These are phyloP conservation scores for Alternaria sp. DNA, from an alignment of 2,329 filamentous ascomycete genomes.

Conservation along the genomic window DNA sequence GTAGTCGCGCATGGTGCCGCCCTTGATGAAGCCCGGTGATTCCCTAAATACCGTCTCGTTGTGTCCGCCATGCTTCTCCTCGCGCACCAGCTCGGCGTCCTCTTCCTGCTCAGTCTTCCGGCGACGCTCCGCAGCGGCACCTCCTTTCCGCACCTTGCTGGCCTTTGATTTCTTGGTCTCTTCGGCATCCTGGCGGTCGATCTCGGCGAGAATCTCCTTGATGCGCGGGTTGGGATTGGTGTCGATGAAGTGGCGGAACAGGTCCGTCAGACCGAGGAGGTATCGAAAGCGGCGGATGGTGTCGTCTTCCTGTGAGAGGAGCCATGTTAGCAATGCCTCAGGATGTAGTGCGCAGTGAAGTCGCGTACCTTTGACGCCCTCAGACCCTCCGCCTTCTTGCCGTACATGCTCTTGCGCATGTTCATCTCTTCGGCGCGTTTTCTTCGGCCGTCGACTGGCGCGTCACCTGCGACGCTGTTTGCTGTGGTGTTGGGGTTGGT, in stretches of 20 bases:
- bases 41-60: slow-evolving; percentile 87
- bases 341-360: neutral
- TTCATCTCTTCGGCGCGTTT: slow-evolving; percentile 86
- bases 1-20: slow-evolving; percentile 91
- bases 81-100: slow-evolving; percentile 84
- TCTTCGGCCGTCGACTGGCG: slow-evolving; percentile 76
- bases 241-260: slow-evolving; percentile 99
- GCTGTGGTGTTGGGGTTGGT: slow-evolving; percentile 72
- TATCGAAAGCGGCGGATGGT: slow-evolving; percentile 94
- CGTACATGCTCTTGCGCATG: slow-evolving; percentile 88
- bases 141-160: slow-evolving; percentile 78
- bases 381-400: slow-evolving; percentile 90
- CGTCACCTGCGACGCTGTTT: slow-evolving; percentile 85
- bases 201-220: slow-evolving; percentile 90
- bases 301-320: slow-evolving; percentile 76
- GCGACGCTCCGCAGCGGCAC: slow-evolving; percentile 77
- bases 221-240: slow-evolving; percentile 95
- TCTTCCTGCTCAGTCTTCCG: slow-evolving; percentile 96
- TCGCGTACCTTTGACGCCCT: slow-evolving; percentile 84
- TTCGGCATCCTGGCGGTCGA: slow-evolving; percentile 88
- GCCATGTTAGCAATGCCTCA: slow-evolving; percentile 13
- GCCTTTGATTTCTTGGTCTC: slow-evolving; percentile 74
- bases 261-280: slow-evolving; percentile 89
- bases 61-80: slow-evolving; percentile 86
- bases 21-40: slow-evolving; percentile 86